Conservation (phyloP, 768 basidiomycete species). For the Pisolithus albus region DNA sequence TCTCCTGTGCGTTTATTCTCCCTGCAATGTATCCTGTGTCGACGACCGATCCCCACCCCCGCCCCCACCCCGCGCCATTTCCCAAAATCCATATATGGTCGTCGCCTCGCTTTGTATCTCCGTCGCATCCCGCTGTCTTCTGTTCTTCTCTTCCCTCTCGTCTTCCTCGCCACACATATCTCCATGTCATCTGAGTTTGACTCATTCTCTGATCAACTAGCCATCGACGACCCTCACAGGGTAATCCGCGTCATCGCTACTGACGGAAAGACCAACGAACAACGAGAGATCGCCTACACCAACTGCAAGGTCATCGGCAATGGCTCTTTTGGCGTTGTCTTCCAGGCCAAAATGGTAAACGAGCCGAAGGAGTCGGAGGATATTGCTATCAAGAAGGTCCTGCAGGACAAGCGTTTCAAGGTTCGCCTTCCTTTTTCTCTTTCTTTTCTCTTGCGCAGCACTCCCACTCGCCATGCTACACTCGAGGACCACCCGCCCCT, state of each 20-base stretch:
- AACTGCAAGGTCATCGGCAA: slow-evolving; percentile 99
- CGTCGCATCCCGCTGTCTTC: slow-evolving; percentile 15
- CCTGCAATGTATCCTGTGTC: slow-evolving; percentile 7
- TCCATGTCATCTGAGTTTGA: slow-evolving; percentile 25
- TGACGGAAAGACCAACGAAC: slow-evolving; percentile 89
- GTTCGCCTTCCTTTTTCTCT: slow-evolving; percentile 38
- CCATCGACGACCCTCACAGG: slow-evolving; percentile 94
- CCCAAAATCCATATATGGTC: slow-evolving; percentile 25
- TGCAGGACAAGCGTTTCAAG: slow-evolving; percentile 99
- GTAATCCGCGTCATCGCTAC: slow-evolving; percentile 93
- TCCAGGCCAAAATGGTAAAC: slow-evolving; percentile 82
- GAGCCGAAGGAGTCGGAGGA: slow-evolving; percentile 64
- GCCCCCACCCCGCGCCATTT: slow-evolving; percentile 5
- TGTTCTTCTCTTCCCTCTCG: slow-evolving; percentile 28
- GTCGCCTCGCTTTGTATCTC: slow-evolving; percentile 13
- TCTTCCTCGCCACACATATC: slow-evolving; percentile 27
- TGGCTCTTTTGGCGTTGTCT: slow-evolving; percentile 98
- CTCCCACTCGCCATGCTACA: not conserved
- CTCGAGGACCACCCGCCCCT: not conserved
- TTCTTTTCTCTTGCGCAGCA: slow-evolving; percentile 3
- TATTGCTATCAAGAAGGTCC: slow-evolving; percentile 99
- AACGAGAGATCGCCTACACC: slow-evolving; percentile 85
- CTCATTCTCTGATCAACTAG: slow-evolving; percentile 32
- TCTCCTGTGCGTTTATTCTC: slow-evolving; percentile 58
- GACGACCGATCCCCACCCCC: not conserved